Evolutionary conservation across 2,329 filamentous ascomycete genomes (phyloP), one percentile per base, ranked within the genome.

Genomic region (Didymellaceae sp.): DNA sequence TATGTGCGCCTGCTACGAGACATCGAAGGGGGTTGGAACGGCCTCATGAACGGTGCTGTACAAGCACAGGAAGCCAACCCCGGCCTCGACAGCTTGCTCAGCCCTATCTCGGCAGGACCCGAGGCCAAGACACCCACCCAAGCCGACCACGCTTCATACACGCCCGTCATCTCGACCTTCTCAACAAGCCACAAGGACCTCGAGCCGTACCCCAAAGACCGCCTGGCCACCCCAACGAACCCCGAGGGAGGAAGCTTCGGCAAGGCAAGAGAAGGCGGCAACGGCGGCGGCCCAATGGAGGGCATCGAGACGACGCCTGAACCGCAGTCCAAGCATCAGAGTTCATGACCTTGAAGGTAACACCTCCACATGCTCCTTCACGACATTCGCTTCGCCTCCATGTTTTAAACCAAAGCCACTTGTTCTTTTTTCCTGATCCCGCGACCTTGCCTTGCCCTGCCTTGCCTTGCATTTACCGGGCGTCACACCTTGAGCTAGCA

Each of bases 1-100:
- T 99, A 97, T 69, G 94, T 99, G 32, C 86, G 94, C 13, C 79
- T 99, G 35, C 81, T 99, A 53, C 86, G 91, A 38, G 91, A 97
- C 66, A 97, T 97, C 46, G 91, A 97, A 72, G 92, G 92, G 16
- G 93, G 91, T 25, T 86, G 92, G 78, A 72, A 71, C 35, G 72
- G 73, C 8, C 58, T 75, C 20, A 73, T 74, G 70, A 71, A 73
- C 33, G 70, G 70, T 34, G 58, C 58, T 2, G 49, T 65, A 8
- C 58, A 60, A 18, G 54, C 59, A 6, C 60, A 65, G 9, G 62
- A 66, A 52, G 47, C 57, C 25, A 53, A 59, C 35, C 46, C 55
- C 17, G 59, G 65, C 25, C 56, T 55, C 22, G 66, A 70, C 33
- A 63, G 67, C 17, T 58, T 72, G 6, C 63, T 71, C 39, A 69